Percentiles rank a stretch among this genome's conserved stretches.
Conservation (phyloP, 768 basidiomycete genomes). For the Rhodotorula toruloides region DNA sequence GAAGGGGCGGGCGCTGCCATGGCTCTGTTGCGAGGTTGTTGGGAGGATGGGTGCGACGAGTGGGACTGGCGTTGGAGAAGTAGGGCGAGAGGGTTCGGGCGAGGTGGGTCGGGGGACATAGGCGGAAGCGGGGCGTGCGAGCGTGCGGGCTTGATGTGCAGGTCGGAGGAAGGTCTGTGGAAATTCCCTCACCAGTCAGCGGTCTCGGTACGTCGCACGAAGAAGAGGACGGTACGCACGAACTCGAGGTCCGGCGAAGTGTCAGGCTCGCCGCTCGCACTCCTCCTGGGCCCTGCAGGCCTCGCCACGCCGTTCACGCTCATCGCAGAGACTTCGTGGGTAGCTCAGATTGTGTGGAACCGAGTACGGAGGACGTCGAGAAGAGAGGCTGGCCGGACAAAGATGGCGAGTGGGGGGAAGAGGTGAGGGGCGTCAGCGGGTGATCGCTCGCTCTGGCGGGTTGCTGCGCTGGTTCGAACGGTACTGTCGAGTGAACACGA, state of each 20-base stretch:
- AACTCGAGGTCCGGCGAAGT: conserved; percentile 15
- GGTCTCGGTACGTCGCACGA: accelerated
- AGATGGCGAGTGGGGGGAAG: no score
- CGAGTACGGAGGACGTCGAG: no score
- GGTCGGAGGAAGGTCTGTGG: conserved; percentile 17
- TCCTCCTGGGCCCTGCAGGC: not conserved
- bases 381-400: no score
- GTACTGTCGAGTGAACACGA: no score
- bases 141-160: not conserved
- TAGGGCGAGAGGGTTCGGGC: conserved; percentile 5
- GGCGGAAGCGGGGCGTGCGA: conserved; percentile 12
- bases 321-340: no score
- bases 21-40: not conserved
- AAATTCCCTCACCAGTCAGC: not conserved
- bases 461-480: no score
- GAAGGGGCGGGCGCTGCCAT: not conserved
- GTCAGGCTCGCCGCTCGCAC: not conserved
- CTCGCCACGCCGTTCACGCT: not conserved
- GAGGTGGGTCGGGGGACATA: conserved; percentile 2
- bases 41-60: not conserved
- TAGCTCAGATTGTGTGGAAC: no score
- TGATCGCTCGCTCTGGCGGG: no score
- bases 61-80: not conserved
- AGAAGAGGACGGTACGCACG: not conserved
- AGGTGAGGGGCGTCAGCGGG: no score